Base-by-base conservation (phyloP, 345 rosid genomes). In the Microthlaspi erraticum region DNA sequence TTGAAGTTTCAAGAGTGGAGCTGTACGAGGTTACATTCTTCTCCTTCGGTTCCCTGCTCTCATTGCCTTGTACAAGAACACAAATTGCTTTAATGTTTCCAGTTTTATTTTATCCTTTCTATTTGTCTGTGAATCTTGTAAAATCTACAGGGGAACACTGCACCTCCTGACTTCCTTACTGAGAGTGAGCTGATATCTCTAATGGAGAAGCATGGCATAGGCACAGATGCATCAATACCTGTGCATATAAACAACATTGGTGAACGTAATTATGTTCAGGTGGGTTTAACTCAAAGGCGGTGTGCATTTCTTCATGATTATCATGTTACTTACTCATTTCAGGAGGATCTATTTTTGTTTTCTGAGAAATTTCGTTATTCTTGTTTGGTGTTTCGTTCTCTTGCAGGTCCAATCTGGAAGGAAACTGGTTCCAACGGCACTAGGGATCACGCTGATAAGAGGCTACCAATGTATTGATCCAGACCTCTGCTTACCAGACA, bases 241-340 rank as follows among this genome's bases (percentile, higher is more conserved):
- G 87, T 85, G 38, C 98, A 93, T 75, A 90, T 93, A 55, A 93
- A 90, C 85, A 93, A 93, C 85, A 93, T 93, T 58, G 88, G 97
- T 55, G 98, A 93, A 64, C 90, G 98, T 60, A 90, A 93, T 76
- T 93, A 90, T 80, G 98, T 93, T 49, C 93, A 91, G 97, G 98
- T 88, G 36, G 56, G 76, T 68, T 50, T 50, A 73, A 67, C 26
- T 34, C 46, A 10, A 32, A 57, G 37, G 68, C 58, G 1, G 5
- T 42, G 18, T 17, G 48, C 29, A 37, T 32, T 51, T 68, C 62
- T 54, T 29, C 51, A 51, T 44, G 58, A 66, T 46, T 52, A 42
- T 12, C 1, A 6, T 76, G 73, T 66, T 51, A 38, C 64, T 57
- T 51, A 38, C 64, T 57, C 52, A 38, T 1, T 23, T 68, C 8